Base-by-base conservation (phyloP, 768 basidiomycete species). In the Coprinopsis cinerea region DNA sequence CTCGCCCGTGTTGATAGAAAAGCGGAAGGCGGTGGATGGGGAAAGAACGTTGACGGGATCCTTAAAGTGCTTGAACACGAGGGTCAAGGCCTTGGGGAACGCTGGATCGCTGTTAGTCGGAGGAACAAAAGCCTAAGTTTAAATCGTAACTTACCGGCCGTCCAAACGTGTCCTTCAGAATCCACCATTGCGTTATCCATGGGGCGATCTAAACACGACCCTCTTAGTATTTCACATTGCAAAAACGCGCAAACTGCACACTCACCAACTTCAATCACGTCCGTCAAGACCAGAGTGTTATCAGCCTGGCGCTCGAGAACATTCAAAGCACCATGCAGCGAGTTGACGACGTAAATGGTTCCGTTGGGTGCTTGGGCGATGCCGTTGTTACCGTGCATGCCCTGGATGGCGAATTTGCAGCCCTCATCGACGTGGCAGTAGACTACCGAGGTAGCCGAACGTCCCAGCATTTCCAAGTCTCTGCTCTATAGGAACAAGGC, bases 171-270 rank as follows among this genome's bases (percentile, higher is more conserved):
- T 5, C 83, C 85, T 30, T 81, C 67, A 20, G 69, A 62, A 53
- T 85, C 84, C 4, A 87, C 60, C 32, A 76, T 67, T 1, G 83
- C 58, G 57, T 88, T 88, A 58, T 89, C 88, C 54, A 83, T 39
- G 2, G 55, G 61, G 26, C 73, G 69, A 57, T 79, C 82, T 78
- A 51, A 20, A 37, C 5, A 10, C 39, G 25, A 52, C 6, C 53
- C 43, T 24, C 44, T 44, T 52, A 47, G 42, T 28, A 44, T 20
- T 37, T 20, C 4, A 45, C 7, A 7, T 20, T 9, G 25, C 9
- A 9, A 18, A 17, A n/a, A 28, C 3, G 18, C 4, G 17, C 9
- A 4, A 22, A 7, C 47, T 36, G 39, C 46, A 26, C 26, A 48
- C 62, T 49, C 34, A 83, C 83, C 83, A n/a, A 75, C 70, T 20